These are phyloP conservation scores for Syzygium aqueum DNA, from an alignment of 345 rosid species.

Conservation along the genomic window DNA sequence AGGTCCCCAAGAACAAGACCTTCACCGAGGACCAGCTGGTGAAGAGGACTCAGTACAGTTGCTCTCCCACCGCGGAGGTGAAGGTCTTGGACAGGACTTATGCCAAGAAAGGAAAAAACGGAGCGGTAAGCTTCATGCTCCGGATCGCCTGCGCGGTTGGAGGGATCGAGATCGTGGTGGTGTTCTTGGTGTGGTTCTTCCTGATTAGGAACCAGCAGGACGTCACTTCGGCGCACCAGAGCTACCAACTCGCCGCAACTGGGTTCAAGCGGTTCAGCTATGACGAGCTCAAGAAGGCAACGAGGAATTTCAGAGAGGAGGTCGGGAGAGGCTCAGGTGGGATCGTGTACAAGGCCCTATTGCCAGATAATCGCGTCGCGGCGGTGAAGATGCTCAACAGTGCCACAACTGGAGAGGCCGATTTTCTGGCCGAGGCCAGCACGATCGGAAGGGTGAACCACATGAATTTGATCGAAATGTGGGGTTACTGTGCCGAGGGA, in stretches of 20 bases:
- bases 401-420: constrained; percentile 13
- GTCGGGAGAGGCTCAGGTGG: constrained; percentile 34
- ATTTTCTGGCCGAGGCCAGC: constrained; percentile 28
- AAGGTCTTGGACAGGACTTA: constrained; percentile 12
- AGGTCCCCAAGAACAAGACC: constrained; percentile 5
- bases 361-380: neutral
- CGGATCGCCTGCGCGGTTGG: constrained; percentile 19
- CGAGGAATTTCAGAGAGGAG: constrained; percentile 16
- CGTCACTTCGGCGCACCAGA: neutral
- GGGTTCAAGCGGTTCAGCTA: constrained; percentile 24
- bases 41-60: neutral
- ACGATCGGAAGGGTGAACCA: constrained; percentile 30
- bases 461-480: constrained; percentile 20
- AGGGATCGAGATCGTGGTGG: constrained; percentile 10
- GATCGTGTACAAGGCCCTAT: constrained; percentile 14
- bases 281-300: constrained; percentile 14
- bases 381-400: constrained; percentile 24
- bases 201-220: constrained; percentile 7
- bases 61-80: neutral
- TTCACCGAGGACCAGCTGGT: neutral
- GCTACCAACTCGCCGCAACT: constrained; percentile 1
- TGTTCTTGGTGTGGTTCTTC: constrained; percentile 13
- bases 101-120: neutral
- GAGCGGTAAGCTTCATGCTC: constrained; percentile 8
- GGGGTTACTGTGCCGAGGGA: constrained; percentile 24